Evolutionary conservation across 257 asterid species (phyloP).

Genomic region (Catharanthus roseus): DNA sequence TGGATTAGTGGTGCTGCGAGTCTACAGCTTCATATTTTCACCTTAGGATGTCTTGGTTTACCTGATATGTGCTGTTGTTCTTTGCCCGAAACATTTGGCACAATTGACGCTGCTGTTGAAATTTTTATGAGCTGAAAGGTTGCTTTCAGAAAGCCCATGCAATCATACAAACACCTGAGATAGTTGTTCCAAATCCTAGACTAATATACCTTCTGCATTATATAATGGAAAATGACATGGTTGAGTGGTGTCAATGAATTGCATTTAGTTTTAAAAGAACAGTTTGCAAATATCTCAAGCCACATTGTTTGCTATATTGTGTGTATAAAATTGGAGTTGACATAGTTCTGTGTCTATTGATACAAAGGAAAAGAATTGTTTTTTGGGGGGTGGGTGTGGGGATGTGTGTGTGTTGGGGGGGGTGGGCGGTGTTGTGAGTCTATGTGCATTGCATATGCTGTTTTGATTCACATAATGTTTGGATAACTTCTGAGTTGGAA

Average conservation of each 20-base stretch:
- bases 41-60: neutral
- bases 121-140: neutral
- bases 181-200: neutral
- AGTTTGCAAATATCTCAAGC: too few species aligned
- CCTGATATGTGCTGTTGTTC: neutral
- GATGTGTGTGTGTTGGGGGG: too few species aligned
- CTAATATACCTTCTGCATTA: neutral
- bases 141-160: neutral
- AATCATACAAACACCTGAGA: neutral
- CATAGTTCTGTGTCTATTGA: neutral
- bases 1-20: neutral
- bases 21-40: neutral
- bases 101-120: neutral
- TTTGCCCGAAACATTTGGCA: neutral
- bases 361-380: neutral
- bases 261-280: neutral
- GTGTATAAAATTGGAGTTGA: neutral
- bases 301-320: neutral
- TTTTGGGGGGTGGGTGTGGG: neutral
- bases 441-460: neutral
- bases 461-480: neutral
- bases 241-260: neutral
- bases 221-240: neutral
- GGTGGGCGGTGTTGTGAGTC: neutral
- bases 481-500: neutral